phyloP scores from a whole-genome alignment of 768 basidiomycete genomes.

The Lentinula edodes region DNA sequence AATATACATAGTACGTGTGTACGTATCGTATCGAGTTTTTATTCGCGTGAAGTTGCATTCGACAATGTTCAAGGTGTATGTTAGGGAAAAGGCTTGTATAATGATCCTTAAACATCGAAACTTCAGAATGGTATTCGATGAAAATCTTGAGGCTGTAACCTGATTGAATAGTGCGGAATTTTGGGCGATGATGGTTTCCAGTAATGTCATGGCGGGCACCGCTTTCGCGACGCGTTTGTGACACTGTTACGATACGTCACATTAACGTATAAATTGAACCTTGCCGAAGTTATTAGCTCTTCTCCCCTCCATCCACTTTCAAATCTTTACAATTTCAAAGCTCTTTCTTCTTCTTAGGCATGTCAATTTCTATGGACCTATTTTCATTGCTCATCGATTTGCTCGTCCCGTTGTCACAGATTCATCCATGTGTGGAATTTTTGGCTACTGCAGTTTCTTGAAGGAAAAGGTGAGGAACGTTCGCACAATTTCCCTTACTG shows the following conservation, averaged over 20 bases:
- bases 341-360: background rate
- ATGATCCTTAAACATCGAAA: too few relatives aligned
- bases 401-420: background rate
- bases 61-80: too few relatives aligned
- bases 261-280: background rate
- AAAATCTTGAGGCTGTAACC: background rate
- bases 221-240: background rate
- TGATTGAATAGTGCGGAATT: background rate
- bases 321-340: background rate
- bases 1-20: too few relatives aligned
- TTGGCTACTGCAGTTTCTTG: constrained; percentile 72
- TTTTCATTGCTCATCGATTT: background rate
- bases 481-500: background rate
- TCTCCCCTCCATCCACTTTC: constrained; percentile 4
- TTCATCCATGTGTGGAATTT: constrained; percentile 62
- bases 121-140: background rate
- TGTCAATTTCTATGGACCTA: background rate
- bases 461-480: constrained; percentile 54
- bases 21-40: too few relatives aligned
- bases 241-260: background rate
- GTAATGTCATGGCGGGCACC: background rate
- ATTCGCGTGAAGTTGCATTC: too few relatives aligned
- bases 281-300: background rate
- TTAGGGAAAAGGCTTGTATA: too few relatives aligned
- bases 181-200: background rate